Percentiles rank a stretch among this genome's conserved stretches.
These are phyloP conservation scores for Paradendryphiella salina DNA, from an alignment of 2,329 filamentous ascomycete genomes.

Conservation along the genomic window DNA sequence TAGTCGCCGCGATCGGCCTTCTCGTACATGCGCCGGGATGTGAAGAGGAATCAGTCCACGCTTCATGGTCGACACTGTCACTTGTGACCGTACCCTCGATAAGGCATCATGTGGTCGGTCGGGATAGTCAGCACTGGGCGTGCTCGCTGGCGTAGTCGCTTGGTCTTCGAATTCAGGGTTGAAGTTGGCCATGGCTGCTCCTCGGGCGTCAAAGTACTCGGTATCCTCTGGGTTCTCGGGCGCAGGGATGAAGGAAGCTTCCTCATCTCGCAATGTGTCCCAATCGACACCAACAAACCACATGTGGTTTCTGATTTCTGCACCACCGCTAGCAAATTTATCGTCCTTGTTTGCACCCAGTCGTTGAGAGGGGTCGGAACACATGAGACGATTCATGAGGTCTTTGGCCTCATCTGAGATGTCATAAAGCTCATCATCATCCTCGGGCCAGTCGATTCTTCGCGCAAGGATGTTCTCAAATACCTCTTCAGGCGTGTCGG, in stretches of 20 bases:
- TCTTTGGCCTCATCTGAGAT: constrained; percentile 89
- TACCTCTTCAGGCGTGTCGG: constrained; percentile 83
- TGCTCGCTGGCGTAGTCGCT: constrained; percentile 69
- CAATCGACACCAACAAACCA: constrained; percentile 91
- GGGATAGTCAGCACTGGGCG: constrained; percentile 74
- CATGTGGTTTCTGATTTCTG: constrained; percentile 84
- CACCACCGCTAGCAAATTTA: constrained; percentile 79
- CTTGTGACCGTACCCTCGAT: constrained; percentile 83
- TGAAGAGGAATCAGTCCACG: constrained; percentile 92
- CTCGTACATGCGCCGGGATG: constrained; percentile 93
- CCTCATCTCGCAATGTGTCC: constrained; percentile 89
- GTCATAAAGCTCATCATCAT: constrained; percentile 71
- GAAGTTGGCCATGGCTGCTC: constrained; percentile 89
- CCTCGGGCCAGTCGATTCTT: constrained; percentile 89
- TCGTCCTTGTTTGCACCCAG: constrained; percentile 85
- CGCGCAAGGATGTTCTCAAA: constrained; percentile 95
- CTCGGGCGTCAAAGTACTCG: constrained; percentile 93
- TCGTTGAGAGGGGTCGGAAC: constrained; percentile 76
- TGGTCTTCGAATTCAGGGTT: constrained; percentile 94
- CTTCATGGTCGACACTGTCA: constrained; percentile 79
- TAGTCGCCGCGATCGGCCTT: constrained; percentile 80
- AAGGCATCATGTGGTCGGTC: constrained; percentile 94
- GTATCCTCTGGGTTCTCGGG: constrained; percentile 95
- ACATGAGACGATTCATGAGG: constrained; percentile 89
- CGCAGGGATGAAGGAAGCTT: constrained; percentile 91